Percentiles rank a stretch among this genome's conserved stretches.
These are phyloP conservation scores for Linanthus parryae DNA, from an alignment of 148 eudicot genomes.

Conservation along the genomic window DNA sequence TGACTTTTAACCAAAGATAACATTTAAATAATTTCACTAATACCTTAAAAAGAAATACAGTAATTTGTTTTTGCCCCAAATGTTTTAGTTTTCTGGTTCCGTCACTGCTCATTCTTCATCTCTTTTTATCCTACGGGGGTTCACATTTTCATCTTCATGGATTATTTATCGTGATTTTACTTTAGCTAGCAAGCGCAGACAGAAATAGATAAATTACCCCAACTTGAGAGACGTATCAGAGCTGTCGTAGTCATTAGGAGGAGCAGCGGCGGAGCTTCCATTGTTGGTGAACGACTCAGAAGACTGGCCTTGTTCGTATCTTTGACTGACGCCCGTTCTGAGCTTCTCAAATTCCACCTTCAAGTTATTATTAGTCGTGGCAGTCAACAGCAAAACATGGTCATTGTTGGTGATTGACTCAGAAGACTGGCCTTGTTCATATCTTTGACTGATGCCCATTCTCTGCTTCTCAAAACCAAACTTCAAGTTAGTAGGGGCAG, in stretches of 20 bases:
- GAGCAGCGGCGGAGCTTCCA: slow-evolving; percentile 8
- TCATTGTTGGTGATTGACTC: slow-evolving; percentile 12
- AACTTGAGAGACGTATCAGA: slow-evolving; percentile 19
- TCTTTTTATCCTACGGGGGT: too few species aligned
- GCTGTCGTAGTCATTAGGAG: slow-evolving; percentile 9
- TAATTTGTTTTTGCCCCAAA: too few species aligned
- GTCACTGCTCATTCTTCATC: too few species aligned
- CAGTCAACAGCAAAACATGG: not conserved
- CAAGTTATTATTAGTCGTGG: too few species aligned
- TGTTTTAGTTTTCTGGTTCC: too few species aligned
- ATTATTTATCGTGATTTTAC: too few species aligned
- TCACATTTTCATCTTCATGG: too few species aligned
- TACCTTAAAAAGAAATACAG: too few species aligned
- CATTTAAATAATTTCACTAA: too few species aligned
- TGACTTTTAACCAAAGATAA: too few species aligned
- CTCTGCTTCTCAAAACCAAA: slow-evolving; percentile 1
- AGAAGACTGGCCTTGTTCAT: slow-evolving; percentile 17
- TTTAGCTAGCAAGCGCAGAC: too few species aligned
- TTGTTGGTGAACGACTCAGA: slow-evolving; percentile 9
- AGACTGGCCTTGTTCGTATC: slow-evolving; percentile 11
- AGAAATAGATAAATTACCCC: slow-evolving; percentile 12
- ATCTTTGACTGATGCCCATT: not conserved
- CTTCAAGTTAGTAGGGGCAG: too few species aligned
- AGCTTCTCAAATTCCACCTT: not conserved
- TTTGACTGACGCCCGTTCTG: not conserved